Evolutionary conservation across 768 basidiomycete species (phyloP), one percentile per base, ranked within the genome.

Genomic region (Pulveroboletus sp.): DNA sequence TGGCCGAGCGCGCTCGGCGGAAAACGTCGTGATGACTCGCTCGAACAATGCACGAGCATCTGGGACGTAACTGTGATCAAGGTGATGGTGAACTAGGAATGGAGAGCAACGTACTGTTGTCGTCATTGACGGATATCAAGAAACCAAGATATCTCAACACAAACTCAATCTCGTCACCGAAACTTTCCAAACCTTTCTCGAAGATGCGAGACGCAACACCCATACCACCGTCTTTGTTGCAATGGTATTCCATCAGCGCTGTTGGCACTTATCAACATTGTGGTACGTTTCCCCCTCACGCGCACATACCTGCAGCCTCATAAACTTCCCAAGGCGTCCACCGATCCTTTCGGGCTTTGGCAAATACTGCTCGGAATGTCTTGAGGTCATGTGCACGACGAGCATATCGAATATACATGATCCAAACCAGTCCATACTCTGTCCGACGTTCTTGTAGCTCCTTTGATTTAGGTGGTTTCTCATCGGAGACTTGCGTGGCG

Each of bases 21-120:
- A 69, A 65, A 97, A 92, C 5, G 79, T 85, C 14, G 76, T 67
- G 21, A 95, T 87, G 7, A 90, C 85, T 23, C 90, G 82, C 64
- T 99, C 95, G 63, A 99, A 99, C 23, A 98, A 72, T 0, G 95
- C 95, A 47, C 95, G 83, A 1, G 95, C 97, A 71, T 99, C 97
- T 99, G 51, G 7, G 41, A 32, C 34, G 33, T 36, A 34, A 38
- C 40, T 32, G 52, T 51, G n/a, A 45, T 38, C 50, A 51, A 17
- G 4, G 11, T 19, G 17, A 46, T n/a, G 42, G 41, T 24, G 34
- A 42, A 35, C 25, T 14, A 17, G 21, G 6, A 36, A 11, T 17
- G 16, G 4, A 23, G 43, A 23, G 31, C 45, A 34, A 75, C 90
- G 57, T 64, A 97, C 95, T 99, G 61, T 85, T 91, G 56, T 93